These are phyloP conservation scores for Oligophagozyma castellii DNA, from an alignment of 1,139 yeast species.

Conservation along the genomic window DNA sequence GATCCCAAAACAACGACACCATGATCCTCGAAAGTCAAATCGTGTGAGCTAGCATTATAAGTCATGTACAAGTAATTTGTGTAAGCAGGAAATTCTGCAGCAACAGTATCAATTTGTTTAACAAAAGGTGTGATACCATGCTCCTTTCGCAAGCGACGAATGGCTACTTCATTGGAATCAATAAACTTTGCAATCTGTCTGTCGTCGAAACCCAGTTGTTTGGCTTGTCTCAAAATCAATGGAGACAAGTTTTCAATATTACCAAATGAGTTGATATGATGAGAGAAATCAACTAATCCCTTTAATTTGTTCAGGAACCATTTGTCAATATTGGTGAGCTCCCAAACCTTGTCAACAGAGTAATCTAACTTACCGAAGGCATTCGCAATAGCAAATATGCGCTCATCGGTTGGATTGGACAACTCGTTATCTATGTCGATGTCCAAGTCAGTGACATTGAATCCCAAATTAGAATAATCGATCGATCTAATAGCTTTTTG, in stretches of 20 bases:
- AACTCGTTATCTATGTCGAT: slow-evolving; percentile 83
- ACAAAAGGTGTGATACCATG: slow-evolving; percentile 84
- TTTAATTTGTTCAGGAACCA: slow-evolving; percentile 90
- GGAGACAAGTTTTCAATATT: slow-evolving; percentile 49
- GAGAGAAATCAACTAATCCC: slow-evolving; percentile 57
- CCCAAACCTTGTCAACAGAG: slow-evolving; percentile 85
- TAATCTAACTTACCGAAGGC: slow-evolving; percentile 68
- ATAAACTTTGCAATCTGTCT: slow-evolving; percentile 88
- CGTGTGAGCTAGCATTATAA: slow-evolving; percentile 80
- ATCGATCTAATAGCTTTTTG: slow-evolving; percentile 97
- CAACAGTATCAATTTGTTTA: slow-evolving; percentile 91
- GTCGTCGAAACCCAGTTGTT: slow-evolving; percentile 95
- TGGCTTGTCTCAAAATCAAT: slow-evolving; percentile 63
- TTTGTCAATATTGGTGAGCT: slow-evolving; percentile 84
- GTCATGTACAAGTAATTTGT: slow-evolving; percentile 95
- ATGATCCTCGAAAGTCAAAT: slow-evolving; percentile 71
- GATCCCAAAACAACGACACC: slow-evolving; percentile 95
- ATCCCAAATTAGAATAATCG: slow-evolving; percentile 89
- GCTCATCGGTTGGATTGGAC: slow-evolving; percentile 92
- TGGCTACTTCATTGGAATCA: slow-evolving; percentile 84
- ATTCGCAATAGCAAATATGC: slow-evolving; percentile 92
- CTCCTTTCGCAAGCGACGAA: slow-evolving; percentile 82
- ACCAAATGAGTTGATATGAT: slow-evolving; percentile 46
- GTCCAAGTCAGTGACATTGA: slow-evolving; percentile 79
- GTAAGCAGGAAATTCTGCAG: slow-evolving; percentile 97